Evolutionary conservation across 805 yeast species (phyloP).

Genomic region (baker's yeast (Saccharomyces cerevisiae)): DNA sequence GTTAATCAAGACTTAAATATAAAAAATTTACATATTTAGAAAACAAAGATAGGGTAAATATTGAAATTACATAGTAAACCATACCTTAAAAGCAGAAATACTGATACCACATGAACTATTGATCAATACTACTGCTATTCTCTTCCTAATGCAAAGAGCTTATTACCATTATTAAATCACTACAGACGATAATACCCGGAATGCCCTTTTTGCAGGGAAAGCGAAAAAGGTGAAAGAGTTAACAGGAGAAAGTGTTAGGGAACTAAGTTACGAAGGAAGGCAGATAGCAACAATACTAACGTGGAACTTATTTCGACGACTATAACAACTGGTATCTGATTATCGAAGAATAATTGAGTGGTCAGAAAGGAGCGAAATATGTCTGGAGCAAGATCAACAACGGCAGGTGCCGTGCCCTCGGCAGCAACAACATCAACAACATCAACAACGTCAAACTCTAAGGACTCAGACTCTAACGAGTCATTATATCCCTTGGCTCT

Average conservation of each 20-base stretch:
- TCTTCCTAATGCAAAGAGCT: not conserved
- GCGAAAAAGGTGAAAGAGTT: not conserved
- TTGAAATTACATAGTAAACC: too few relatives aligned
- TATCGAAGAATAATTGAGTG: not conserved
- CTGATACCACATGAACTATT: too few relatives aligned
- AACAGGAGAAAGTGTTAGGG: not conserved
- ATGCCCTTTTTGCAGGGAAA: not conserved
- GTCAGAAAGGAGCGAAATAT: not conserved
- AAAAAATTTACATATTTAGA: not conserved
- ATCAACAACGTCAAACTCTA: not conserved
- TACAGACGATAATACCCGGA: not conserved
- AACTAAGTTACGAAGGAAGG: not conserved
- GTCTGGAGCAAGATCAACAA: not conserved
- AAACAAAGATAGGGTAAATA: not conserved
- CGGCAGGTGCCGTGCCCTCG: not conserved
- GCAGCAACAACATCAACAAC: not conserved
- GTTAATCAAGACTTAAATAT: not conserved
- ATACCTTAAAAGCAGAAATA: too few relatives aligned
- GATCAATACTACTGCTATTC: not conserved
- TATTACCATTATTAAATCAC: not conserved
- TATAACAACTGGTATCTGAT: constrained; percentile 76
- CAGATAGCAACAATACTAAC: not conserved
- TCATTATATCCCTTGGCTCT: constrained; percentile 87
- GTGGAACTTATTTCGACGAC: constrained; percentile 23
- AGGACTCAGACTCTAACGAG: constrained; percentile 19